phyloP scores from a whole-genome alignment of 768 basidiomycete species.

The Naematelia encephala region DNA sequence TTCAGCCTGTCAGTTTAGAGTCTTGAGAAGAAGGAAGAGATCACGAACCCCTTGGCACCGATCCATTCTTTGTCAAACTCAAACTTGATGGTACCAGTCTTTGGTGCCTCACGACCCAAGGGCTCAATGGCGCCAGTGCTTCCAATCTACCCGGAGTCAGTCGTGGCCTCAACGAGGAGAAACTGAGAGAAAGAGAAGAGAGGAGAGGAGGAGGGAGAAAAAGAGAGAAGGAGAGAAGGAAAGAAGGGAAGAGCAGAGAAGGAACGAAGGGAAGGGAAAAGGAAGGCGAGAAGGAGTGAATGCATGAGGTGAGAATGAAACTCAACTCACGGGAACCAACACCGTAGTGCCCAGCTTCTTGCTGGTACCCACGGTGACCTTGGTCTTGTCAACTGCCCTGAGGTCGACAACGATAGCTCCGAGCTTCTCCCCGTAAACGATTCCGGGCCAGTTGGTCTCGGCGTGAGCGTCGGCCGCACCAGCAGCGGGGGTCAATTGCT shows the following conservation, averaged over 20 bases:
- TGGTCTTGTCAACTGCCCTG: constrained; percentile 24
- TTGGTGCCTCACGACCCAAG: constrained; percentile 8
- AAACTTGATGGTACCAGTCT: constrained; percentile 42
- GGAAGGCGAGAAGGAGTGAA: too few species aligned
- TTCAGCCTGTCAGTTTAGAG: background rate
- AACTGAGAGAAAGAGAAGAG: background rate
- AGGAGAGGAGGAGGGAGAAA: background rate
- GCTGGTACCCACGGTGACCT: constrained; percentile 27
- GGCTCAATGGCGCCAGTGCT: constrained; percentile 3
- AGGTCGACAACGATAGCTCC: constrained; percentile 27
- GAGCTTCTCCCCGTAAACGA: constrained; percentile 30
- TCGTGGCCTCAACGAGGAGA: too few species aligned
- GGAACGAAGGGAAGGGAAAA: background rate
- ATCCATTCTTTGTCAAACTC: constrained; percentile 50
- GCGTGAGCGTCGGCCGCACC: constrained; percentile 36
- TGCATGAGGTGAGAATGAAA: too few species aligned
- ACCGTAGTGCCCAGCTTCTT: constrained; percentile 33
- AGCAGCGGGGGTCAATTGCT: constrained; percentile 25
- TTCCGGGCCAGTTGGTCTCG: constrained; percentile 35
- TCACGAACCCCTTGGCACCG: constrained; percentile 47
- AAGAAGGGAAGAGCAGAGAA: background rate
- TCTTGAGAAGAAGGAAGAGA: too few species aligned
- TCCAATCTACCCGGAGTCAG: background rate
- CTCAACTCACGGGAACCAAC: constrained; percentile 26
- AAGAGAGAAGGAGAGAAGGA: background rate